Evolutionary conservation across 768 basidiomycete species (phyloP).

Genomic region (Astraeus odoratus): DNA sequence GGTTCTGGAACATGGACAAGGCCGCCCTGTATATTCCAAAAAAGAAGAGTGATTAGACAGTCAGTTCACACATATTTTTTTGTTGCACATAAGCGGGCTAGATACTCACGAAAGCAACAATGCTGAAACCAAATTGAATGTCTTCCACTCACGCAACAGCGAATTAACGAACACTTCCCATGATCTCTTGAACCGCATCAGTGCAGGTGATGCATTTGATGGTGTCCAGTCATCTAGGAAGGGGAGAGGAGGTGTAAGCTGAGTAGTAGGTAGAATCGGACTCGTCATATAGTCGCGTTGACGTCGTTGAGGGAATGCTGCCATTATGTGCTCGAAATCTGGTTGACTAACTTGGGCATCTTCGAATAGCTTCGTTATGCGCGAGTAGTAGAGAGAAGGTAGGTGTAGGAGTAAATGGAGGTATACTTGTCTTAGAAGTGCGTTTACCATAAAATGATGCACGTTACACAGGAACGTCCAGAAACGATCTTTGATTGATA

Average conservation of each 20-base stretch:
- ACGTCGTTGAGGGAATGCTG: slow-evolving; percentile 16
- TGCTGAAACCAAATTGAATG: slow-evolving; percentile 68
- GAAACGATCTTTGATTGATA: slow-evolving; percentile 18
- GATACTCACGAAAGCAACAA: slow-evolving; percentile 42
- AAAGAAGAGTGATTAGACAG: not conserved
- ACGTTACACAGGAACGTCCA: slow-evolving; percentile 12
- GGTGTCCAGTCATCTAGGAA: slow-evolving; percentile 48
- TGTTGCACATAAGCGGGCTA: not conserved
- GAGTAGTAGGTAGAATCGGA: slow-evolving; percentile 21
- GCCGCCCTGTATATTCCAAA: slow-evolving; percentile 53
- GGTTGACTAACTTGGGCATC: slow-evolving; percentile 73
- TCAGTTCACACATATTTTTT: too few species aligned
- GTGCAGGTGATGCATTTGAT: slow-evolving; percentile 50
- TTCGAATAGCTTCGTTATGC: slow-evolving; percentile 69
- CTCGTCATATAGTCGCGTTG: slow-evolving; percentile 16
- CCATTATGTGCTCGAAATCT: slow-evolving; percentile 54
- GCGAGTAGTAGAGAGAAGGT: slow-evolving; percentile 74
- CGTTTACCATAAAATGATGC: slow-evolving; percentile 26
- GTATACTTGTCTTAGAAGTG: slow-evolving; percentile 38
- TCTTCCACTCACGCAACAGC: slow-evolving; percentile 68
- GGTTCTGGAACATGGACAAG: slow-evolving; percentile 58
- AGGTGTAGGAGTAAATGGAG: slow-evolving; percentile 51
- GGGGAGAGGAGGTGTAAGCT: slow-evolving; percentile 27
- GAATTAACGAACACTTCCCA: slow-evolving; percentile 73
- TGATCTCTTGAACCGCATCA: slow-evolving; percentile 53